Conservation (phyloP, 352 stramenopile species). For the Globisporangium nunn region DNA sequence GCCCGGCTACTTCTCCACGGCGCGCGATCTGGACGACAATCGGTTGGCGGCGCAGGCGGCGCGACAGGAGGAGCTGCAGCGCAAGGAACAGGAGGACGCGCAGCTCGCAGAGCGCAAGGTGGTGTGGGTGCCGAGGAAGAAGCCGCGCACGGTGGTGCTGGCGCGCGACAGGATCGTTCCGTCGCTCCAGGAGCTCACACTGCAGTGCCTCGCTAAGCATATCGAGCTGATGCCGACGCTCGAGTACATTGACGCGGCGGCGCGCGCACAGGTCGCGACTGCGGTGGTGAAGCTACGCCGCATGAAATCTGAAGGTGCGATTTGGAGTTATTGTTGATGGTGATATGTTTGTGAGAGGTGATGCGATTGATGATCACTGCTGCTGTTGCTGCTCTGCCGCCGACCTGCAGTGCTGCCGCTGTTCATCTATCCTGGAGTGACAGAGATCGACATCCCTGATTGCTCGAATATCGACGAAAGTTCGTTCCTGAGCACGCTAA, state of each 20-base stretch:
- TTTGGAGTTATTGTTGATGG: neutral
- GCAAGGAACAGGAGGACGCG: conserved; percentile 20
- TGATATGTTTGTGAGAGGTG: neutral
- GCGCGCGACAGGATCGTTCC: conserved; percentile 41
- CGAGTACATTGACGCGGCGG: conserved; percentile 58
- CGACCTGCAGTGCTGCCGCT: conserved; percentile 45
- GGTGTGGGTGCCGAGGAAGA: conserved; percentile 45
- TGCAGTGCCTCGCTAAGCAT: conserved; percentile 48
- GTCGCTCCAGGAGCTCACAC: conserved; percentile 43
- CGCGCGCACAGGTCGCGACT: conserved; percentile 51
- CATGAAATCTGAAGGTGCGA: conserved; percentile 45
- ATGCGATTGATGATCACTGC: neutral
- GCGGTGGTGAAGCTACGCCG: conserved; percentile 46
- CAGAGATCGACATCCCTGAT: conserved; percentile 75
- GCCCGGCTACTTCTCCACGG: conserved; percentile 76
- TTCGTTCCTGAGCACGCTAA: conserved; percentile 44
- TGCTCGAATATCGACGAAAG: conserved; percentile 77
- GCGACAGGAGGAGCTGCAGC: conserved; percentile 44
- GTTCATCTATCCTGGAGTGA: conserved; percentile 78
- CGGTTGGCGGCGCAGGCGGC: conserved; percentile 50
- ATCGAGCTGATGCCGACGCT: conserved; percentile 63
- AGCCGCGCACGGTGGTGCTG: conserved; percentile 37
- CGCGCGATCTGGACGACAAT: conserved; percentile 50
- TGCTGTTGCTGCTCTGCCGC: neutral
- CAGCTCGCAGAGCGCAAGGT: conserved; percentile 12